Percentiles rank a stretch among this genome's conserved stretches.
Conservation (phyloP, 1,284 basidiomycete species). For the Ganoderma sp. region DNA sequence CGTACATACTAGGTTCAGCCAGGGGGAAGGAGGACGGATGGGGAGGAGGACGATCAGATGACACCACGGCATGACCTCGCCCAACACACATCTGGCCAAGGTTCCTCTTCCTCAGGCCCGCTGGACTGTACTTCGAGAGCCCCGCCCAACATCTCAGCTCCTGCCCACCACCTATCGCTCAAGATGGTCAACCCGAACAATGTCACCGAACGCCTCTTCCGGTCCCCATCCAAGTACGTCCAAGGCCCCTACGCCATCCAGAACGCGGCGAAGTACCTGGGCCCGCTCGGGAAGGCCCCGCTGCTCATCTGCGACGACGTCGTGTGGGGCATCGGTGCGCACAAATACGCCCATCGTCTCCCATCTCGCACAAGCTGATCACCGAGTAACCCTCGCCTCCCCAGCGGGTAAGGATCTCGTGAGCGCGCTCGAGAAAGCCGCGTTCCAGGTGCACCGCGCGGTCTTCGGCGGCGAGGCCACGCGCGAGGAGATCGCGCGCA, state of each 20-base stretch:
- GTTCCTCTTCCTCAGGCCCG: background rate
- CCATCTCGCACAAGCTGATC: too few species aligned
- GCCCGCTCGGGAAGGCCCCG: conserved; percentile 37
- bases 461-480: conserved; percentile 43
- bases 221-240: conserved; percentile 46
- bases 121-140: background rate
- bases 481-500: conserved; percentile 26
- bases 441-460: conserved; percentile 38
- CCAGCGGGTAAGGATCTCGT: conserved; percentile 41
- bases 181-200: conserved; percentile 42
- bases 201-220: conserved; percentile 43
- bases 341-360: too few species aligned
- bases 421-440: conserved; percentile 32
- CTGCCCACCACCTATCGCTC: too few species aligned
- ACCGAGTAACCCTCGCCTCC: too few species aligned
- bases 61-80: background rate
- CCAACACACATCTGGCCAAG: background rate
- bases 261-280: conserved; percentile 42
- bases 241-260: conserved; percentile 45
- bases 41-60: background rate
- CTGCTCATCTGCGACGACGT: conserved; percentile 40
- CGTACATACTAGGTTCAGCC: background rate
- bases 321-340: conserved; percentile 43
- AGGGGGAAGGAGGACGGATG: background rate
- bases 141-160: background rate